Conservation (phyloP, 1,284 basidiomycete species). For the Gymnopus androsaceus region DNA sequence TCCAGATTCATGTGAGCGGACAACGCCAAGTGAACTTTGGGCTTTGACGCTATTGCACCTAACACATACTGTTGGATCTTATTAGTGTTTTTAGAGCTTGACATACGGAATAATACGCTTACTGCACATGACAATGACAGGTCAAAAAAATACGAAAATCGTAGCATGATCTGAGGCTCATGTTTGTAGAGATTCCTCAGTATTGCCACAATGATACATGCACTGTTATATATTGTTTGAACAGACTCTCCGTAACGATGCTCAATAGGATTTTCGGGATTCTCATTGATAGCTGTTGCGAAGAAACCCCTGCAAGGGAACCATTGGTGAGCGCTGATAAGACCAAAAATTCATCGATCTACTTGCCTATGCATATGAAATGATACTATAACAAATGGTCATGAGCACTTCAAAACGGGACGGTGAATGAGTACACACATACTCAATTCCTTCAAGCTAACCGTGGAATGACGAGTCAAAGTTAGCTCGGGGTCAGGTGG, state of each 20-base stretch:
- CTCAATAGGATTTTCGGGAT: conserved; percentile 6
- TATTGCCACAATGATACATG: conserved; percentile 6
- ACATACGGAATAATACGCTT: background rate
- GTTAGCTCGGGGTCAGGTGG: conserved; percentile 6
- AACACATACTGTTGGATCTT: background rate
- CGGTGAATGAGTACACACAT: background rate
- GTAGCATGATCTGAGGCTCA: conserved; percentile 7
- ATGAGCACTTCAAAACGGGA: background rate
- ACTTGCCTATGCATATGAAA: conserved; percentile 10
- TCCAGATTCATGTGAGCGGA: conserved; percentile 1
- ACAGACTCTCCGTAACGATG: conserved; percentile 9
- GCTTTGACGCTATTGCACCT: conserved; percentile 3
- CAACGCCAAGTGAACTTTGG: background rate
- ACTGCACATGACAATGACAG: conserved; percentile 9
- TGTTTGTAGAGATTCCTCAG: conserved; percentile 8
- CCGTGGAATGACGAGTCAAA: conserved; percentile 4
- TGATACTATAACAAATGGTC: background rate
- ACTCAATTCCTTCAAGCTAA: conserved; percentile 12
- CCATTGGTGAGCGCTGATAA: background rate
- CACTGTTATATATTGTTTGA: conserved; percentile 3
- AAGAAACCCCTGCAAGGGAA: conserved; percentile 5
- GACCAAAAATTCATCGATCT: background rate
- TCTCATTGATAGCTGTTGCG: conserved; percentile 5
- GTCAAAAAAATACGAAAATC: conserved; percentile 7
- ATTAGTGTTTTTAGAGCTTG: background rate